These are phyloP conservation scores for Mychonastes homosphaera DNA, from an alignment of 139 green algal genomes.

Conservation along the genomic window DNA sequence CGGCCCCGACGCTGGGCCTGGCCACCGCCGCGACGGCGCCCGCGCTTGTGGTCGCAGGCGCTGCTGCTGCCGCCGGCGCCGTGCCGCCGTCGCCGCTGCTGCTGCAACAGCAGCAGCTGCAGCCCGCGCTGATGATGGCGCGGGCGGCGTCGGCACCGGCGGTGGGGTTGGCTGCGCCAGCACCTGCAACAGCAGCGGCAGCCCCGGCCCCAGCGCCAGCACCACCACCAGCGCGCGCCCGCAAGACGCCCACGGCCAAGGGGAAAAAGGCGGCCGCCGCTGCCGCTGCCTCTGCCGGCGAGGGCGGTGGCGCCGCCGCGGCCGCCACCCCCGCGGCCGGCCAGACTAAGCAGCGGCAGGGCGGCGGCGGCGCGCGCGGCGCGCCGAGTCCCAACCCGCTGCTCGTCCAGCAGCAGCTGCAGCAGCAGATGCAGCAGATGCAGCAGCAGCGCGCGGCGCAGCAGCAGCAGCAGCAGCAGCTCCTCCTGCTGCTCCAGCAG, in stretches of 20 bases:
- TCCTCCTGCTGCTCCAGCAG: neutral
- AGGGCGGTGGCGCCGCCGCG: neutral
- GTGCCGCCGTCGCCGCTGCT: too few relatives aligned
- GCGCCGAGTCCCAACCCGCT: neutral
- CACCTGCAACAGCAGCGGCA: too few relatives aligned
- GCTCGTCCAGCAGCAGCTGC: neutral
- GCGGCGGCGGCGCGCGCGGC: neutral
- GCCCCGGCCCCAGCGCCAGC: too few relatives aligned
- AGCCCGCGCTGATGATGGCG: too few relatives aligned
- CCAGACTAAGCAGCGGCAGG: neutral
- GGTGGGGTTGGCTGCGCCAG: too few relatives aligned
- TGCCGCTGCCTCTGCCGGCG: neutral
- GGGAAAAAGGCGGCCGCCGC: neutral
- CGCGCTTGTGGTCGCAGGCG: too few relatives aligned
- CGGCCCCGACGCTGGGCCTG: too few relatives aligned
- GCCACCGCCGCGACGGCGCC: too few relatives aligned
- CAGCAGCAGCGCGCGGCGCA: neutral
- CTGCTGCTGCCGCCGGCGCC: too few relatives aligned
- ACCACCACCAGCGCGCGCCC: neutral
- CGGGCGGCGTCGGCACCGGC: too few relatives aligned
- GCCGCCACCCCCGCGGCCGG: neutral
- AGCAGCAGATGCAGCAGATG: conserved; percentile 1
- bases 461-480: neutral
- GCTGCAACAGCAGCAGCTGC: too few relatives aligned
- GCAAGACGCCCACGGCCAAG: conserved; percentile 3